These are phyloP conservation scores for Volvox reticuliferus DNA, from an alignment of 139 green algal species.

Conservation along the genomic window DNA sequence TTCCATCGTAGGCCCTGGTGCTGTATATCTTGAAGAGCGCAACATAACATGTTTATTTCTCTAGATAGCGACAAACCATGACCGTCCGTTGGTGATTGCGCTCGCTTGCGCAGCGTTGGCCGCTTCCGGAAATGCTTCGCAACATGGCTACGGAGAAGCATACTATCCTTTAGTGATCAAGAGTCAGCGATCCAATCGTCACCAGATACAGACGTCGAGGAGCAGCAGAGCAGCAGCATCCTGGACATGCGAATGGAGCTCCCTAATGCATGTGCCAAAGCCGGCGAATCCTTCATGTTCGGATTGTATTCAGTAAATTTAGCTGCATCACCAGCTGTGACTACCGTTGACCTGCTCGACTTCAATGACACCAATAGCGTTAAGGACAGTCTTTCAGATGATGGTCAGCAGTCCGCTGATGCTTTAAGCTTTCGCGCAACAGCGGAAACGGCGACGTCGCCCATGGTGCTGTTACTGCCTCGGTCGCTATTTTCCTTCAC, in stretches of 20 bases:
- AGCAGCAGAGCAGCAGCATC: not conserved
- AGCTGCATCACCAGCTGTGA: not conserved
- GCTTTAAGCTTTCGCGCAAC: not conserved
- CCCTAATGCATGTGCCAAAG: not conserved
- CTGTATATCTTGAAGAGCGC: not conserved
- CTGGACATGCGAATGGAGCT: not conserved
- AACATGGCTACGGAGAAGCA: not conserved
- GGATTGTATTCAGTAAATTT: not conserved
- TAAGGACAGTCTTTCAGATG: not conserved
- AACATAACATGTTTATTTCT: not conserved
- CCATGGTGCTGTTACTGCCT: not conserved
- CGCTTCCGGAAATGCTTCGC: not conserved
- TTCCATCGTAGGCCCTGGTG: not conserved
- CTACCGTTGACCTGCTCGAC: conserved; percentile 1
- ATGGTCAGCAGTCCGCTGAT: not conserved
- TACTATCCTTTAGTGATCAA: not conserved
- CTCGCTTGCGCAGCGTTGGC: not conserved
- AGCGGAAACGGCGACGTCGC: not conserved
- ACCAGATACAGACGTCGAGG: not conserved
- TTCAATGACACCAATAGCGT: not conserved
- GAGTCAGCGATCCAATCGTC: not conserved
- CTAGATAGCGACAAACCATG: not conserved
- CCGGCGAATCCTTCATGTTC: not conserved
- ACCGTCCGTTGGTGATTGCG: not conserved
- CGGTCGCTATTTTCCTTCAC: not conserved